Conservation (phyloP, 495 filamentous ascomycete species). For the Penicillium longicatenatum region DNA sequence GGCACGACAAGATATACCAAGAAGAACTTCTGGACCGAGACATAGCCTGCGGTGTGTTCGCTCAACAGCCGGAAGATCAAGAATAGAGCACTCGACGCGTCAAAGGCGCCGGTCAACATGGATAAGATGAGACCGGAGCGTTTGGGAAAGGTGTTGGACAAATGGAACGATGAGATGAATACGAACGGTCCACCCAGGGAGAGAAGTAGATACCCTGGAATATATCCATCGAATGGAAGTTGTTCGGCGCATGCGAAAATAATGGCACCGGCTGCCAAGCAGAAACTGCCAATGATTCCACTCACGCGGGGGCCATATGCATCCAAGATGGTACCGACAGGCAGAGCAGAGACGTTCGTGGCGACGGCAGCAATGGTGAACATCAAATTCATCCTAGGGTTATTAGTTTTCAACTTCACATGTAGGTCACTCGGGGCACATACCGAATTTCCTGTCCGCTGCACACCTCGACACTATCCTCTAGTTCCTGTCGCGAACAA, state of each 20-base stretch:
- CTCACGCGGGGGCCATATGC: constrained; percentile 77
- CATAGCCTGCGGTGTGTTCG: constrained; percentile 57
- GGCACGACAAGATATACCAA: constrained; percentile 75
- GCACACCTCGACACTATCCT: constrained; percentile 64
- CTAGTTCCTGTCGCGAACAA: constrained; percentile 60
- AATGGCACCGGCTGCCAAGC: constrained; percentile 67
- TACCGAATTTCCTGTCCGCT: constrained; percentile 75
- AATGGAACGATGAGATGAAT: constrained; percentile 88
- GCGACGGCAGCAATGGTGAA: constrained; percentile 72
- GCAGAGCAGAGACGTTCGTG: constrained; percentile 66
- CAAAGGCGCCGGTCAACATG: constrained; percentile 84
- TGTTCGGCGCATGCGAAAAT: constrained; percentile 68
- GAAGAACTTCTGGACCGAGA: constrained; percentile 74
- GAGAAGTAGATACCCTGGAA: constrained; percentile 77
- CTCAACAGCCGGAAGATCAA: constrained; percentile 81
- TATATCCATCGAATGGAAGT: constrained; percentile 70
- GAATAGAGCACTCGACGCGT: constrained; percentile 86
- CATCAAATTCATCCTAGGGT: constrained; percentile 76
- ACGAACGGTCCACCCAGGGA: constrained; percentile 87
- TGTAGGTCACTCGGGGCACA: background rate
- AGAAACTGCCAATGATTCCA: constrained; percentile 69
- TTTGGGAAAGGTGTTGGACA: constrained; percentile 89
- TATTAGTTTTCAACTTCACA: constrained; percentile 4
- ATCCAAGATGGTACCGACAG: constrained; percentile 82
- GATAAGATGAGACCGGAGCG: constrained; percentile 84